Percentiles rank a stretch among this genome's conserved stretches.
phyloP scores from a whole-genome alignment of 805 yeast genomes.

The Candida suzukii region DNA sequence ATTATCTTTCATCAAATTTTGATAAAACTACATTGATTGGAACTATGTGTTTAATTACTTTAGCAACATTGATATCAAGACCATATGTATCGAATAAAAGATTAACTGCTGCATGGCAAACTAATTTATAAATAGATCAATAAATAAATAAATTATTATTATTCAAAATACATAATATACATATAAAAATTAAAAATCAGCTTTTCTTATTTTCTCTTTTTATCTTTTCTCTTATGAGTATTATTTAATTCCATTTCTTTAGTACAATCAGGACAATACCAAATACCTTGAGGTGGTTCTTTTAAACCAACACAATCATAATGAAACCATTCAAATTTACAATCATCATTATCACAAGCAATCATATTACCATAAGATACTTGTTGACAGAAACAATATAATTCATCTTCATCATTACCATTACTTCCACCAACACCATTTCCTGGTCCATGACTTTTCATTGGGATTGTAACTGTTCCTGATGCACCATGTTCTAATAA shows the following conservation, averaged over 20 bases:
- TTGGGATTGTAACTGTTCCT: constrained; percentile 19
- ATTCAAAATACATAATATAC: not conserved
- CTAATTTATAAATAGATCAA: constrained; percentile 3
- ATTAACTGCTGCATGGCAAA: constrained; percentile 45
- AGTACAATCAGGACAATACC: constrained; percentile 93
- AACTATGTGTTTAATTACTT: constrained; percentile 49
- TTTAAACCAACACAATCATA: constrained; percentile 83
- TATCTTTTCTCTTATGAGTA: constrained; percentile 17
- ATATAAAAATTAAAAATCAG: not conserved
- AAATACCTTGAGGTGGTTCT: constrained; percentile 89
- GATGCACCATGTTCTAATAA: constrained; percentile 18
- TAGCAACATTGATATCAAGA: constrained; percentile 38
- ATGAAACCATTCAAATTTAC: constrained; percentile 59
- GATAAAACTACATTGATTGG: constrained; percentile 54
- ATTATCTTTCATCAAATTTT: constrained; percentile 60
- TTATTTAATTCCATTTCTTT: constrained; percentile 20
- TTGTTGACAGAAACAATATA: constrained; percentile 89
- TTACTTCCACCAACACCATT: constrained; percentile 8
- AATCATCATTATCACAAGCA: constrained; percentile 55
- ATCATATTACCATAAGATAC: constrained; percentile 75
- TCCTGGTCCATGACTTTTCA: not conserved
- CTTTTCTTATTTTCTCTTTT: constrained; percentile 16
- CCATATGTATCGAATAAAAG: constrained; percentile 53
- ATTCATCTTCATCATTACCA: constrained; percentile 53
- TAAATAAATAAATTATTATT: not conserved